Percentiles rank a stretch among this genome's conserved stretches.
Evolutionary conservation across 2,329 filamentous ascomycete species (phyloP).

Genomic region (Saccharata proteae): DNA sequence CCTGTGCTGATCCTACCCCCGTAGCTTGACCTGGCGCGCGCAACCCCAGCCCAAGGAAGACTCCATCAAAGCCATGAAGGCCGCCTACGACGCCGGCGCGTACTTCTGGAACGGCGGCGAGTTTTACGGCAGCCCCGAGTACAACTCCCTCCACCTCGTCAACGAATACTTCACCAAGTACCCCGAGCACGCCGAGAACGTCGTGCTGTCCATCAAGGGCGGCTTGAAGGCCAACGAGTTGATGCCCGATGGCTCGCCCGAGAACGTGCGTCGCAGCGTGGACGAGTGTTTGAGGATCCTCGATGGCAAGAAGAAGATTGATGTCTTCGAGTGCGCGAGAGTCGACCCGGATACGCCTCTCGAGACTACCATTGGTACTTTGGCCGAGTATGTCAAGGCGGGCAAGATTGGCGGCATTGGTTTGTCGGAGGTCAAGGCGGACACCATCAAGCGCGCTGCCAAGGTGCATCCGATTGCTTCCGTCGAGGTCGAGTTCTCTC

Average conservation of each 20-base stretch:
- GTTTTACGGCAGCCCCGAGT: slow-evolving; percentile 34
- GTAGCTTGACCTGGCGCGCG: slow-evolving; percentile 35
- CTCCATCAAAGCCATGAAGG: slow-evolving; percentile 33
- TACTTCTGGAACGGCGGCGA: slow-evolving; percentile 40
- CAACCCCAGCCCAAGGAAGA: slow-evolving; percentile 26
- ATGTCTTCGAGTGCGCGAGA: slow-evolving; percentile 36
- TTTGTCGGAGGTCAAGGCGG: slow-evolving; percentile 33
- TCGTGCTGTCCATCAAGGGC: slow-evolving; percentile 42
- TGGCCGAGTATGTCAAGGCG: slow-evolving; percentile 27
- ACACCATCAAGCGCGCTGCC: slow-evolving; percentile 35
- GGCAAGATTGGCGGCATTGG: slow-evolving; percentile 35
- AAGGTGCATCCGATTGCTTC: slow-evolving; percentile 44
- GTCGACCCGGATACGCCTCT: slow-evolving; percentile 32
- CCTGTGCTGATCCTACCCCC: neutral
- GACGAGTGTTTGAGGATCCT: slow-evolving; percentile 34
- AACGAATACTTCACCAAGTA: slow-evolving; percentile 40
- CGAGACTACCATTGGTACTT: slow-evolving; percentile 32
- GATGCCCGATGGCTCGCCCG: slow-evolving; percentile 27
- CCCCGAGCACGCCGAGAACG: slow-evolving; percentile 37
- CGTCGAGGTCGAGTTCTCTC: slow-evolving; percentile 49
- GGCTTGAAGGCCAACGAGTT: slow-evolving; percentile 24
- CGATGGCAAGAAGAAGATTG: slow-evolving; percentile 35
- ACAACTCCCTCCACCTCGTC: slow-evolving; percentile 37
- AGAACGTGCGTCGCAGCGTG: slow-evolving; percentile 31
- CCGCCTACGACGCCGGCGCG: slow-evolving; percentile 28